phyloP scores from a whole-genome alignment of 192 early-diverging fungal species.

The Radiomyces spectabilis region DNA sequence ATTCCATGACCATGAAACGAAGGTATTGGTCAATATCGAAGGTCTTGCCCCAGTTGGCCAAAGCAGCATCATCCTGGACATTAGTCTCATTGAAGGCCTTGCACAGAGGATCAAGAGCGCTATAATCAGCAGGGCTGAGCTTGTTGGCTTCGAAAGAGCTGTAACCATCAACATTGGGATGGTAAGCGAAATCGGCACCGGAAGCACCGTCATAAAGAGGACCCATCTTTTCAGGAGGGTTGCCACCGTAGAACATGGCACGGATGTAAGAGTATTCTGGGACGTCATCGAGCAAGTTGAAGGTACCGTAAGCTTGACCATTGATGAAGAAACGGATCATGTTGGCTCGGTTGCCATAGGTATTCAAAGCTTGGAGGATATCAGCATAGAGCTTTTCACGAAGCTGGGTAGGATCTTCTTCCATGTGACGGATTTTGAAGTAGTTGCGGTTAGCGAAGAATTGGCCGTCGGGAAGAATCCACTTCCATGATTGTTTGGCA shows the following conservation, averaged over 20 bases:
- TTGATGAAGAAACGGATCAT: conserved; percentile 40
- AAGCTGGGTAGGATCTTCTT: conserved; percentile 45
- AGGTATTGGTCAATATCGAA: conserved; percentile 35
- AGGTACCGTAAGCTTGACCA: conserved; percentile 33
- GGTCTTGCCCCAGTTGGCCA: conserved; percentile 16
- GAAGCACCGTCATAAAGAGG: conserved; percentile 38
- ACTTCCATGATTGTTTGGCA: conserved; percentile 44
- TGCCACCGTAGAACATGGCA: conserved; percentile 30
- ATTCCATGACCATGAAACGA: conserved; percentile 43
- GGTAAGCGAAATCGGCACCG: conserved; percentile 34
- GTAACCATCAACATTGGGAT: conserved; percentile 17
- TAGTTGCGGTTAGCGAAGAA: conserved; percentile 22
- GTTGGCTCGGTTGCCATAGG: conserved; percentile 36
- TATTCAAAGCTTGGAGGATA: conserved; percentile 31
- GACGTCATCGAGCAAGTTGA: conserved; percentile 40
- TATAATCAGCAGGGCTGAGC: conserved; percentile 13
- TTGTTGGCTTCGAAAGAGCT: conserved; percentile 21
- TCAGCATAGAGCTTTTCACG: conserved; percentile 45
- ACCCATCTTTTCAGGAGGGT: conserved; percentile 25
- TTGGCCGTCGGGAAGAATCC: conserved; percentile 13
- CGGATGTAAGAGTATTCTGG: conserved; percentile 29
- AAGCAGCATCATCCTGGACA: conserved; percentile 23
- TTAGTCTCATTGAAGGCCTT: conserved; percentile 14
- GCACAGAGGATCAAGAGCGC: conserved; percentile 18
- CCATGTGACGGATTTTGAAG: conserved; percentile 42